Conservation (phyloP, 768 basidiomycete genomes). For the Sutorius australiensis region DNA sequence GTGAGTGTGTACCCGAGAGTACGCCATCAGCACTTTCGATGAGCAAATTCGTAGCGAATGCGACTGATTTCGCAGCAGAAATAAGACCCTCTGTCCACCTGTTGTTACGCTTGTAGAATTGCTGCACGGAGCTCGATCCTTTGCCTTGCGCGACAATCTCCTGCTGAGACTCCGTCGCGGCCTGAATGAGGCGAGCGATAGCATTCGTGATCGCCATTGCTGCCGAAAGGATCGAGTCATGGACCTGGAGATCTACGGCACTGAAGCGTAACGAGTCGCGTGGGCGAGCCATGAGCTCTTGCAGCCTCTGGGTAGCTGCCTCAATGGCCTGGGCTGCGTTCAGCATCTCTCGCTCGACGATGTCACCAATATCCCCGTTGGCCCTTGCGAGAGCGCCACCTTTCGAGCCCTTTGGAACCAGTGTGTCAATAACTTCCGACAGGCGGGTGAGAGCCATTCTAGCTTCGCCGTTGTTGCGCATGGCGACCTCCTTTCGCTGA, state of each 20-base stretch:
- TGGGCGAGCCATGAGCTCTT: conserved; percentile 88
- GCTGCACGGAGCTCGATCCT: conserved; percentile 87
- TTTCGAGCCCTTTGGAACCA: conserved; percentile 82
- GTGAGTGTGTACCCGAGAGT: conserved; percentile 90
- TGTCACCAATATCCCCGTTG: conserved; percentile 91
- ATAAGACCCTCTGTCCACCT: conserved; percentile 99
- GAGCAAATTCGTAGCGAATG: conserved; percentile 90
- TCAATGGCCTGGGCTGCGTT: conserved; percentile 93
- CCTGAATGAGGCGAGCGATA: conserved; percentile 90
- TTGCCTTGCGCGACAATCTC: conserved; percentile 96
- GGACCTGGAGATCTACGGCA: conserved; percentile 91
- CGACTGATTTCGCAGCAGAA: conserved; percentile 96
- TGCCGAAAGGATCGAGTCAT: conserved; percentile 93
- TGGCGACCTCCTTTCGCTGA: conserved; percentile 81
- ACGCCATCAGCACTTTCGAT: conserved; percentile 99
- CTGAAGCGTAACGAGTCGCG: conserved; percentile 84
- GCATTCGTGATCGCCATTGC: conserved; percentile 95
- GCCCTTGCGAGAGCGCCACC: conserved; percentile 64
- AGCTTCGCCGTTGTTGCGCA: conserved; percentile 84
- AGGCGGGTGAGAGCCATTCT: conserved; percentile 80
- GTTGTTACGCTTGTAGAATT: conserved; percentile 99
- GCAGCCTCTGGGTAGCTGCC: conserved; percentile 82
- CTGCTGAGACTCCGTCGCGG: conserved; percentile 96
- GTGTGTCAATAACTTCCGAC: conserved; percentile 79
- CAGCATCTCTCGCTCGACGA: conserved; percentile 96